phyloP scores from a whole-genome alignment of 495 filamentous ascomycete species.

The Acidomyces sp. region DNA sequence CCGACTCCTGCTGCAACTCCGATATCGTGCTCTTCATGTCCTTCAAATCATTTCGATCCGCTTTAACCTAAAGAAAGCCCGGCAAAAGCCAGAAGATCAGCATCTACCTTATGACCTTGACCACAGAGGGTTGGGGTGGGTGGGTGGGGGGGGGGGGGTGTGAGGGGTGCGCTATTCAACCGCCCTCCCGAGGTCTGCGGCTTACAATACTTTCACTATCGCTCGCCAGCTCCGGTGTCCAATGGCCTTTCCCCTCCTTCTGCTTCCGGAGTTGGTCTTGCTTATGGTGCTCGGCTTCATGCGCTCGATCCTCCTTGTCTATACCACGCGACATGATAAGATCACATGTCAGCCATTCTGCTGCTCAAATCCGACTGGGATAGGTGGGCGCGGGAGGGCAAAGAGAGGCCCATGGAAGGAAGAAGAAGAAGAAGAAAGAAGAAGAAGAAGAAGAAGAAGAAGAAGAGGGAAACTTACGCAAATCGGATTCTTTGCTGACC shows the following conservation, averaged over 20 bases:
- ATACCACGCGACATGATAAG: too few relatives aligned
- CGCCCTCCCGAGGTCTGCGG: neutral
- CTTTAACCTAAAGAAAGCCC: conserved; percentile 40
- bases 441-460: too few relatives aligned
- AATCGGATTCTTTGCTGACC: conserved; percentile 23
- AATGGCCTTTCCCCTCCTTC: conserved; percentile 63
- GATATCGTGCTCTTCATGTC: conserved; percentile 32
- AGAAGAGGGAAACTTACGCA: conserved; percentile 19
- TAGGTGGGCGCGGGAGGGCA: too few relatives aligned
- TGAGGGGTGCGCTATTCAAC: neutral
- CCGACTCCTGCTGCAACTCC: conserved; percentile 41
- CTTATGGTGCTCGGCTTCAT: conserved; percentile 57
- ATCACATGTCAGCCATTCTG: neutral
- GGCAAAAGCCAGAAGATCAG: neutral
- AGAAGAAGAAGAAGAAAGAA: too few relatives aligned
- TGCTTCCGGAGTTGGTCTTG: conserved; percentile 53
- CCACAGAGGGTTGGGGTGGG: neutral
- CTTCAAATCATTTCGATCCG: conserved; percentile 45
- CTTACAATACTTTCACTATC: conserved; percentile 68
- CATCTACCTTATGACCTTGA: neutral
- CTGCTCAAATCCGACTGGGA: too few relatives aligned
- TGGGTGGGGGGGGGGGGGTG: neutral
- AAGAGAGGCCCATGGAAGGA: too few relatives aligned
- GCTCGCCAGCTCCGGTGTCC: conserved; percentile 67
- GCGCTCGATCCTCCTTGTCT: conserved; percentile 24